Evolutionary conservation across 140 eudicot species (phyloP).

Genomic region (Bidens hawaiensis): DNA sequence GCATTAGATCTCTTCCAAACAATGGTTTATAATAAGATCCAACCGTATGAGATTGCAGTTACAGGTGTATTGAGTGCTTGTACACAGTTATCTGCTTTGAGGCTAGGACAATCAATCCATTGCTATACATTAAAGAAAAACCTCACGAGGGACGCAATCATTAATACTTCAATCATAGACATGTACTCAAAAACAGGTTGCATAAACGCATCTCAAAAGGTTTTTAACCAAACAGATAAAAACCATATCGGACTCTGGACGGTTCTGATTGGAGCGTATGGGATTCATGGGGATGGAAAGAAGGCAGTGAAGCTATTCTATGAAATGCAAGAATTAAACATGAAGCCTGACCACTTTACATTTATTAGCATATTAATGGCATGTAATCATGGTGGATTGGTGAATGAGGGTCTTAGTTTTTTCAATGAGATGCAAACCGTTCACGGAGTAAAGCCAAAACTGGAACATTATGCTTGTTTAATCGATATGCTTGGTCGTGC

Average conservation of each 20-base stretch:
- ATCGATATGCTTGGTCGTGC: slow-evolving; percentile 70
- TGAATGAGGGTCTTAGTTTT: slow-evolving; percentile 44
- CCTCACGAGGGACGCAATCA: slow-evolving; percentile 37
- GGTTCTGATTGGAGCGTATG: slow-evolving; percentile 58
- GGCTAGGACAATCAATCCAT: slow-evolving; percentile 56
- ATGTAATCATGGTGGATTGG: slow-evolving; percentile 52
- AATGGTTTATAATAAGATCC: slow-evolving; percentile 33
- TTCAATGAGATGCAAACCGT: slow-evolving; percentile 50
- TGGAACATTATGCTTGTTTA: slow-evolving; percentile 68
- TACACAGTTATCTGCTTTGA: slow-evolving; percentile 55
- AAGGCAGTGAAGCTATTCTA: slow-evolving; percentile 43
- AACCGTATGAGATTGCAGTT: slow-evolving; percentile 46
- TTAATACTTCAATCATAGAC: slow-evolving; percentile 54
- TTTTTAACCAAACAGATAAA: slow-evolving; percentile 36
- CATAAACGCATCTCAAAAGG: slow-evolving; percentile 45
- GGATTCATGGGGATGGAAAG: slow-evolving; percentile 58
- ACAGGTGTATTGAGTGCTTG: slow-evolving; percentile 56
- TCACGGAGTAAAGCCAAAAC: slow-evolving; percentile 45
- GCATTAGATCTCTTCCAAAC: slow-evolving; percentile 46
- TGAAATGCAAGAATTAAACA: slow-evolving; percentile 43
- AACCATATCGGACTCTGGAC: slow-evolving; percentile 57
- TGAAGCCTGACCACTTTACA: slow-evolving; percentile 63
- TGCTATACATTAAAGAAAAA: slow-evolving; percentile 53
- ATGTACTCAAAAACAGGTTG: slow-evolving; percentile 78
- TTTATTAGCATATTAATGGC: slow-evolving; percentile 56